Evolutionary conservation across 2,329 filamentous ascomycete species (phyloP), one percentile per base, ranked within the genome.

Genomic region (Phaeosphaeria sp.): DNA sequence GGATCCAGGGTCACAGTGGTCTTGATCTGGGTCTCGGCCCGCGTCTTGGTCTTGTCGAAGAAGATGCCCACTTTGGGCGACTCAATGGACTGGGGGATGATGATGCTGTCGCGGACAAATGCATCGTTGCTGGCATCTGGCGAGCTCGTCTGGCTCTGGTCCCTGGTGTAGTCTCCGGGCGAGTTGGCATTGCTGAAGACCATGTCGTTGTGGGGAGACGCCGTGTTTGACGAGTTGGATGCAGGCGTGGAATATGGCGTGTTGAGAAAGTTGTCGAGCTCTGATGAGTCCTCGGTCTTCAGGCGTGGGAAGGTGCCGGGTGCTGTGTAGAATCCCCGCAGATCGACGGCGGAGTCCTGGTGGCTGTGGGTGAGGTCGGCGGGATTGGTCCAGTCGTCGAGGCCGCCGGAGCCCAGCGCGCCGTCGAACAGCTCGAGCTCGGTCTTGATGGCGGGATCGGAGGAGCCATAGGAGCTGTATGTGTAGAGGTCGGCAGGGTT

Each of bases 11-110:
- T 90, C 77, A 98, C 84, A 69, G 89, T 89, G 66, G 97, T 92
- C 8, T 91, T 91, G 66, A 98, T 97, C 74, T 98, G 95, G 0
- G 95, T 98, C 80, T 99, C 95, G 18, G 98, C 95, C 21, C 95
- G 89, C 17, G 93, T 97, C 78, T 97, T 98, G 55, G 75, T 73
- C 59, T 71, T 74, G 63, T 76, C 71, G 21, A 72, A 57, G 17
- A 55, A 56, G 40, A 75, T 62, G 33, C 55, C 59, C 45, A 75
- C 56, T 1, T 65, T 55, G 25, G 67, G 63, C 11, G 59, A 58
- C 21, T 69, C 65, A 22, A 65, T 57, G 7, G 64, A 50, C 53
- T 72, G 70, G 1, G 69, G 67, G 22, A 72, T 73, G 53, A 66
- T 65, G 40, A 72, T 72, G 62, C 59, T 47, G 68, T 71, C 52